A percentile compares a stretch with the other conserved stretches of the same genome.
Evolutionary conservation across 805 yeast species (phyloP).

Genomic region (Candida nanaspora): DNA sequence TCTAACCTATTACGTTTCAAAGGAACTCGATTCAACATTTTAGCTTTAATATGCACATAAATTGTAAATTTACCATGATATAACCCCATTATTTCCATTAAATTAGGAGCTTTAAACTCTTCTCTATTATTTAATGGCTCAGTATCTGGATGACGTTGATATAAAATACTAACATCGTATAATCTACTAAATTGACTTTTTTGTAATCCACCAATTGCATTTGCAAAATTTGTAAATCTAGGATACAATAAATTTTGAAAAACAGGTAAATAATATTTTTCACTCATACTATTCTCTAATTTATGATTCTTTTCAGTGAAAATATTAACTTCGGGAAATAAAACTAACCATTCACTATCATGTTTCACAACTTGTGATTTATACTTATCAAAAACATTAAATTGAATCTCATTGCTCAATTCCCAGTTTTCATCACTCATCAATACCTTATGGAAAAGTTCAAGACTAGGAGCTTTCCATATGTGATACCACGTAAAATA

Average conservation of each 20-base stretch:
- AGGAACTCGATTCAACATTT: slow-evolving; percentile 41
- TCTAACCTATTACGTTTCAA: slow-evolving; percentile 49
- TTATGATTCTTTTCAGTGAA: slow-evolving; percentile 40
- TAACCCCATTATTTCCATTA: slow-evolving; percentile 30
- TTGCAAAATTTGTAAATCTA: slow-evolving; percentile 53
- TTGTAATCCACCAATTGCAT: slow-evolving; percentile 37
- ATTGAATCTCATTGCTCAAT: slow-evolving; percentile 31
- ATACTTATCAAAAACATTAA: slow-evolving; percentile 28
- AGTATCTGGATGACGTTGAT: slow-evolving; percentile 17
- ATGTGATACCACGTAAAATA: slow-evolving; percentile 68
- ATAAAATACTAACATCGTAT: slow-evolving; percentile 50
- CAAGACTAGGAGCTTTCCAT: slow-evolving; percentile 53
- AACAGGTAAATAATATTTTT: slow-evolving; percentile 51
- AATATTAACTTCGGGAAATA: slow-evolving; percentile 84
- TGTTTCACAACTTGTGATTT: slow-evolving; percentile 31
- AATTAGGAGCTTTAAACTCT: slow-evolving; percentile 26
- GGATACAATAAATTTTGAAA: slow-evolving; percentile 68
- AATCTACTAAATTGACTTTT: slow-evolving; percentile 34
- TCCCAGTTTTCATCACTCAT: slow-evolving; percentile 69
- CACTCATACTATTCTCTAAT: slow-evolving; percentile 48
- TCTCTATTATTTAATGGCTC: slow-evolving; percentile 6
- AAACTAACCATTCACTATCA: slow-evolving; percentile 43
- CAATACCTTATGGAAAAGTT: slow-evolving; percentile 37
- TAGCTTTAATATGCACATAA: slow-evolving; percentile 41
- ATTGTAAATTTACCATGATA: slow-evolving; percentile 25